Conservation (phyloP, 306 rosid species). For the Fagus crenata region DNA sequence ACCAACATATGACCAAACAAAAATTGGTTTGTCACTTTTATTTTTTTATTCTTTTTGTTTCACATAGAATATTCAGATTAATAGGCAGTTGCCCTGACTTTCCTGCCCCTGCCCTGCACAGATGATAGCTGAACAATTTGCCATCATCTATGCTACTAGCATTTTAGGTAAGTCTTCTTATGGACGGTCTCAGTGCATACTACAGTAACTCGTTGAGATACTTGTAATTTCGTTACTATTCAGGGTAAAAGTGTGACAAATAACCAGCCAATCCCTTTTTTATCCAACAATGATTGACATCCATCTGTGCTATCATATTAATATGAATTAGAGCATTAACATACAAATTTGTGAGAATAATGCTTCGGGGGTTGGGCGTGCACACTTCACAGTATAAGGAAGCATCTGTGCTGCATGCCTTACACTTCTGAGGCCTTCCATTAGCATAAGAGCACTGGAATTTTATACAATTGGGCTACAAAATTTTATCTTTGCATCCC, state of each 20-base stretch:
- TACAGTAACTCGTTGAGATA: background rate
- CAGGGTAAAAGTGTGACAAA: background rate
- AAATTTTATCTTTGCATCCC: background rate
- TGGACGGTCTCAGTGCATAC: background rate
- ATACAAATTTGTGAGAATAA: background rate
- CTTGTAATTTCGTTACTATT: background rate
- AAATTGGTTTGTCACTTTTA: too few relatives aligned
- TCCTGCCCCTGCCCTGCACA: background rate
- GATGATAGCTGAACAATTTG: background rate
- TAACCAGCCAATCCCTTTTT: conserved; percentile 6
- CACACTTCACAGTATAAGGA: background rate
- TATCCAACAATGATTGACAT: background rate
- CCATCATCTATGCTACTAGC: background rate
- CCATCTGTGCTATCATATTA: too few relatives aligned
- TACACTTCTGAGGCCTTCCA: background rate
- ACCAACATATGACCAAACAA: too few relatives aligned
- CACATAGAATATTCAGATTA: background rate
- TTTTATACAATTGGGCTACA: too few relatives aligned
- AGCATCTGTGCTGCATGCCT: conserved; percentile 17
- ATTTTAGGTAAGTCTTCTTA: background rate
- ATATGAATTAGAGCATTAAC: background rate
- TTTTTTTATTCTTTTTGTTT: too few relatives aligned
- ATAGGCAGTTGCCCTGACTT: background rate
- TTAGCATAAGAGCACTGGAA: background rate
- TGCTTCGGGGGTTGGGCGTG: background rate